Evolutionary conservation across 441 rosid genomes (phyloP).

Genomic region (Arabidopsis hybrid): DNA sequence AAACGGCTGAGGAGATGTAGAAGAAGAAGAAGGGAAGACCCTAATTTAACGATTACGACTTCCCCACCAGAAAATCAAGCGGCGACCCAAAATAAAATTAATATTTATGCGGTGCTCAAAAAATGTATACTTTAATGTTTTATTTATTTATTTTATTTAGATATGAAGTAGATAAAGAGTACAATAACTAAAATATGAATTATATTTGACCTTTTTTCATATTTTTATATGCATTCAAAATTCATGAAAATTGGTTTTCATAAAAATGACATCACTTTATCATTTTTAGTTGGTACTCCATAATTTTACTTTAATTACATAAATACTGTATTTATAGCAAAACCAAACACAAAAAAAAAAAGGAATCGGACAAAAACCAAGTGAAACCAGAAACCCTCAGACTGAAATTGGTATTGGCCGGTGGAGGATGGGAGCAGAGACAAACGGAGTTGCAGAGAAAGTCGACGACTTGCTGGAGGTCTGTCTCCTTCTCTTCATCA

Average conservation of each 20-base stretch:
- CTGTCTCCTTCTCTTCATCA: neutral
- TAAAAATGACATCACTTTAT: neutral
- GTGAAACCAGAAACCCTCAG: constrained; percentile 24
- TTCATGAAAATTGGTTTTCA: neutral
- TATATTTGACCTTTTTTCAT: no score
- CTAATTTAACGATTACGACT: neutral
- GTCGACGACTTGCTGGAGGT: constrained; percentile 76
- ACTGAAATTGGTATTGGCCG: constrained; percentile 14
- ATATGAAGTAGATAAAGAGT: no score
- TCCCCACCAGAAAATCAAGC: constrained; percentile 11
- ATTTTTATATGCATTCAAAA: neutral
- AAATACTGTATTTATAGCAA: neutral
- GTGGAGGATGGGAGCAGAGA: constrained; percentile 51
- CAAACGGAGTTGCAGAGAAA: constrained; percentile 49
- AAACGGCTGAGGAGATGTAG: constrained; percentile 29
- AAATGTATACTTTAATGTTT: neutral
- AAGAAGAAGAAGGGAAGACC: neutral
- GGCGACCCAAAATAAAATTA: neutral
- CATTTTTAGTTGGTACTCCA: neutral
- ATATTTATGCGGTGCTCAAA: neutral
- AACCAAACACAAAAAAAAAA: neutral
- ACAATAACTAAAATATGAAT: no score
- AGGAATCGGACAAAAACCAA: neutral
- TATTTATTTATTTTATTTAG: no score
- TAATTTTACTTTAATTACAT: neutral